Percentiles rank a stretch among this genome's conserved stretches.
Evolutionary conservation across 2,329 filamentous ascomycete species (phyloP).

Genomic region (Colletotrichum horii): DNA sequence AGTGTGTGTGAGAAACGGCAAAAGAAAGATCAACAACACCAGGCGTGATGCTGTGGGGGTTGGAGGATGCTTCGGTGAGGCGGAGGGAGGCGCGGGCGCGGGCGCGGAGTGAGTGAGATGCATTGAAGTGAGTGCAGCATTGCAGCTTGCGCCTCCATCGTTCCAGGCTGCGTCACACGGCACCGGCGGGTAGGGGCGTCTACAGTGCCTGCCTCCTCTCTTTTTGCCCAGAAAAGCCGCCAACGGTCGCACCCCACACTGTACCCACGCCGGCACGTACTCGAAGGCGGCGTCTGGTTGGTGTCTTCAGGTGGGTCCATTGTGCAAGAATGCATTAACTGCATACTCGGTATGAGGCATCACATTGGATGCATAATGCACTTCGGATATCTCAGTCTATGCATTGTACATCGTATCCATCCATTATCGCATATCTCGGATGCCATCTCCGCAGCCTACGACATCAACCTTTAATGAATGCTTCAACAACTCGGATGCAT

Average conservation of each 20-base stretch:
- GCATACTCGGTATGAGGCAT: not conserved
- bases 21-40: not conserved
- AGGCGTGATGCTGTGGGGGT: not conserved
- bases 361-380: not conserved
- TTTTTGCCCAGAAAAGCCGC: not conserved
- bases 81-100: not conserved
- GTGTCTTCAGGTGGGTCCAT: not conserved
- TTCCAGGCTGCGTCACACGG: conserved; percentile 17
- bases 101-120: not conserved
- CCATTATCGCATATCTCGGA: not conserved
- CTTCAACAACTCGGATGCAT: not conserved
- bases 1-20: not conserved
- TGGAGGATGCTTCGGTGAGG: not conserved
- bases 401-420: not conserved
- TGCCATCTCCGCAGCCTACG: not conserved
- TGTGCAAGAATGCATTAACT: not conserved
- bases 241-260: not conserved
- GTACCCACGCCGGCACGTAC: not conserved
- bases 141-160: conserved; percentile 16
- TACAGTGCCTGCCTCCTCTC: not conserved
- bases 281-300: not conserved
- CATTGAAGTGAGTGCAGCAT: not conserved
- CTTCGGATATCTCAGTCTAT: not conserved
- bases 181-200: not conserved
- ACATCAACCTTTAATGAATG: not conserved